Evolutionary conservation across 2,329 filamentous ascomycete species (phyloP).

Genomic region (Sporothrix schenckii): DNA sequence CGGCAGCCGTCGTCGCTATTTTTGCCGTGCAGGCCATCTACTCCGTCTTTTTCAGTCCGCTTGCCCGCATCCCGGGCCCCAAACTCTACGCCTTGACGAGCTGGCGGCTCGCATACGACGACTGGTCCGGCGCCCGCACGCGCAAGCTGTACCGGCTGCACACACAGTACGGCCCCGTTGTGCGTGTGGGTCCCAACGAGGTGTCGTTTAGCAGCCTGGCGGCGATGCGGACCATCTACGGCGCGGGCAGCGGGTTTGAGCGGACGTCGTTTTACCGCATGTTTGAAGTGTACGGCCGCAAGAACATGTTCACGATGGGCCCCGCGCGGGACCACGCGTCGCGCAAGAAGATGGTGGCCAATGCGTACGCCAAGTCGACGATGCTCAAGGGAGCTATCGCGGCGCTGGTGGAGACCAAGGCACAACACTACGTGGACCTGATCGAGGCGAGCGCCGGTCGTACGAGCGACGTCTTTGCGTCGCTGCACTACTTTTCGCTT

Average conservation of each 20-base stretch:
- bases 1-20: not conserved
- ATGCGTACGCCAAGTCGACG: conserved; percentile 56
- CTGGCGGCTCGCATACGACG: conserved; percentile 52
- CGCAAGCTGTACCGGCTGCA: conserved; percentile 50
- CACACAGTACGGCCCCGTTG: conserved; percentile 49
- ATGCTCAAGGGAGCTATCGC: conserved; percentile 48
- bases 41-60: conserved; percentile 15
- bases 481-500: conserved; percentile 57
- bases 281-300: conserved; percentile 57
- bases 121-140: conserved; percentile 50
- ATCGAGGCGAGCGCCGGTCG: conserved; percentile 34
- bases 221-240: conserved; percentile 57
- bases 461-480: conserved; percentile 50
- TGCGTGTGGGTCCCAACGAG: conserved; percentile 54
- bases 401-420: conserved; percentile 41
- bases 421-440: conserved; percentile 25
- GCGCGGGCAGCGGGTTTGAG: conserved; percentile 55
- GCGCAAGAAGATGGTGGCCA: conserved; percentile 56
- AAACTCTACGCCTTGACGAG: conserved; percentile 48
- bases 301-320: conserved; percentile 57
- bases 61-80: conserved; percentile 44
- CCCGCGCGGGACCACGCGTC: conserved; percentile 49
- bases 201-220: conserved; percentile 48
- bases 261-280: conserved; percentile 57
- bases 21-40: conserved; percentile 5